Base-by-base conservation (phyloP, 2,329 filamentous ascomycete genomes). In the Leptographium flavum region DNA sequence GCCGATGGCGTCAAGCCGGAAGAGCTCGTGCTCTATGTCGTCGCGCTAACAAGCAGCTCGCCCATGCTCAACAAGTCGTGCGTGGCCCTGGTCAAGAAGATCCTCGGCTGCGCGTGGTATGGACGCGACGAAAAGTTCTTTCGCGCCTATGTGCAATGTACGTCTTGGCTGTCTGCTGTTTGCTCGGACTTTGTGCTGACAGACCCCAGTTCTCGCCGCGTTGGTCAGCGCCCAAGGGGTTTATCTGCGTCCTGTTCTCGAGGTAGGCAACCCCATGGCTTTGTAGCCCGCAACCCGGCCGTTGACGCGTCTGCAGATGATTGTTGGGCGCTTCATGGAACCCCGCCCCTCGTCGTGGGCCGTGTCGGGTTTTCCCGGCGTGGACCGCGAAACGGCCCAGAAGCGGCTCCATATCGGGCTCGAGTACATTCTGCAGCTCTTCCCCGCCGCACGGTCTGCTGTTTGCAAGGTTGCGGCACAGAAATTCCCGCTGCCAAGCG, bases 211-310 rank as follows among this genome's bases (percentile, higher is more conserved):
- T 53, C 63, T 86, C 22, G 74, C 76, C 17, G 77, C 79, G 32
- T 66, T 98, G 39, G 78, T 87, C 43, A 93, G 85, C 49, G 83
- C 87, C 1, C 86, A 95, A 56, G 81, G 84, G 38, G 79, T 76
- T 14, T 93, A 86, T 61, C 33, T 53, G 22, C 50, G 52, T 2
- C 42, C 50, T 3, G 49, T 52, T 10, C 43, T 53, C 28, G 50
- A 53, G 39, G 39, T 41, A 25, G 9, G 39, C 27, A 7, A 15
- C 6, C 8, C n/a, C 36, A 32, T 36, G 28, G 27, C 17, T 23
- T 15, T 19, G 11, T 5, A 9, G 39, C 8, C 13, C 21, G 10
- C n/a, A n/a, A n/a, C n/a, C n/a, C n/a, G n/a, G n/a, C n/a, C 33
- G 28, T 17, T 38, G 13, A 44, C 42, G 3, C 3, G 9, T 23